A percentile compares a stretch with the other conserved stretches of the same genome.
phyloP scores from a whole-genome alignment of 2,329 filamentous ascomycete genomes.

The Aspergillus calidoustus region DNA sequence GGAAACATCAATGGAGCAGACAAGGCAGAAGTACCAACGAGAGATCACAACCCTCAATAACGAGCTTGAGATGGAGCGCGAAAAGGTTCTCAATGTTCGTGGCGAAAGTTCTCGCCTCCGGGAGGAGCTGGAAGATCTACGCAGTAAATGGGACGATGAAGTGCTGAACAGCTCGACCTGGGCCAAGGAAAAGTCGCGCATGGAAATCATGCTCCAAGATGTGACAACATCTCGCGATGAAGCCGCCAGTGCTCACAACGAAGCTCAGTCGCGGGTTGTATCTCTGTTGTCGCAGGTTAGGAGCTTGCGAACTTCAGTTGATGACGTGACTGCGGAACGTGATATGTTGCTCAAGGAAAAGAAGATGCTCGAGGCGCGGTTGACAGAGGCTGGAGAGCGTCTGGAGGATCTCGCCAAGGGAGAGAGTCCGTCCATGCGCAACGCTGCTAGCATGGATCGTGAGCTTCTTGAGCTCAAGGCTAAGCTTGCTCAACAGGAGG shows the following conservation, averaged over 20 bases:
- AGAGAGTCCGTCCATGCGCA: slow-evolving; percentile 84
- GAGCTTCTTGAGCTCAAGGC: slow-evolving; percentile 90
- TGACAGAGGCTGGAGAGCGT: slow-evolving; percentile 84
- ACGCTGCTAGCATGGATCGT: slow-evolving; percentile 85
- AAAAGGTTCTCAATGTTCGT: slow-evolving; percentile 82
- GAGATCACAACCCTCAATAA: slow-evolving; percentile 89
- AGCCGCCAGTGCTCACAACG: slow-evolving; percentile 88
- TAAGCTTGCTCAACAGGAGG: slow-evolving; percentile 86
- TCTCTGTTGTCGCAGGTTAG: slow-evolving; percentile 88
- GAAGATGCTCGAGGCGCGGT: slow-evolving; percentile 79
- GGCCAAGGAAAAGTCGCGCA: slow-evolving; percentile 94
- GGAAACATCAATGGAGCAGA: slow-evolving; percentile 94
- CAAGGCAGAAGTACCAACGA: slow-evolving; percentile 93
- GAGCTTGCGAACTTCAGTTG: slow-evolving; percentile 77
- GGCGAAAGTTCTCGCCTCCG: slow-evolving; percentile 84
- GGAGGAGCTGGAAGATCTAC: slow-evolving; percentile 93
- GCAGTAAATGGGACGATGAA: slow-evolving; percentile 97
- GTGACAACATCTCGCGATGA: slow-evolving; percentile 91
- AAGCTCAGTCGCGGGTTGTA: slow-evolving; percentile 92
- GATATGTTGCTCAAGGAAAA: slow-evolving; percentile 88
- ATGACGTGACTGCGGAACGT: slow-evolving; percentile 83
- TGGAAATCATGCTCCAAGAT: slow-evolving; percentile 88
- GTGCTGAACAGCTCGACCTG: slow-evolving; percentile 96
- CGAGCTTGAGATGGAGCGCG: slow-evolving; percentile 90
- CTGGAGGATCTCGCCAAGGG: slow-evolving; percentile 86